Percentiles rank a stretch among this genome's conserved stretches.
Conservation (phyloP, 2,329 filamentous ascomycete genomes). For the Colletotrichum truncatum region DNA sequence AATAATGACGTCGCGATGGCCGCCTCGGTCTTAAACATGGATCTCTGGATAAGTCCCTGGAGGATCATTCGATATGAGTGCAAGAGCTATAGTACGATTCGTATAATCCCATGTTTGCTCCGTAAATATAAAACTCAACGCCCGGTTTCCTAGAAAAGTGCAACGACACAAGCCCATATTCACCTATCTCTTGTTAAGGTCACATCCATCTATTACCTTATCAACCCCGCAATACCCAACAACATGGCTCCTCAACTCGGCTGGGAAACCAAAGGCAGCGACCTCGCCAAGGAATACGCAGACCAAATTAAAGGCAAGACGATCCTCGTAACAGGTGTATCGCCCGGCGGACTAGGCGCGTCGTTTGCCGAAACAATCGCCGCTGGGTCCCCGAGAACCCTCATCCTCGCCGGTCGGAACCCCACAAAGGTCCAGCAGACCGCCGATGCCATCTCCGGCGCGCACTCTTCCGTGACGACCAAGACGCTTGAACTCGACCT, state of each 20-base stretch:
- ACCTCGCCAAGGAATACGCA: conserved; percentile 40
- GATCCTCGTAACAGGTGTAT: conserved; percentile 53
- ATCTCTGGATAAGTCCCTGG: no score
- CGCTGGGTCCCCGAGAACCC: conserved; percentile 46
- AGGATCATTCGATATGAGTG: no score
- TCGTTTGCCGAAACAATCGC: conserved; percentile 48
- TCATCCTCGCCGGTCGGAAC: conserved; percentile 57
- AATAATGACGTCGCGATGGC: no score
- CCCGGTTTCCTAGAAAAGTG: no score
- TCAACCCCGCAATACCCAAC: not conserved
- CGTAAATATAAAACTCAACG: no score
- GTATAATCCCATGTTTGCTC: no score
- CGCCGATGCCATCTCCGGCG: conserved; percentile 42
- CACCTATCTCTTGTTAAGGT: not conserved
- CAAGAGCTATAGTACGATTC: no score
- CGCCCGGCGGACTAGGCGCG: conserved; percentile 49
- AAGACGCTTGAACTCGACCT: conserved; percentile 49
- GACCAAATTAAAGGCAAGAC: conserved; percentile 45
- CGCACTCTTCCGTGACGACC: conserved; percentile 42
- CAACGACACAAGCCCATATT: not conserved
- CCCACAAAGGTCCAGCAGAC: conserved; percentile 48
- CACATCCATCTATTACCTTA: not conserved
- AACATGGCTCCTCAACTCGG: conserved; percentile 10
- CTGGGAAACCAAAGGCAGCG: conserved; percentile 33
- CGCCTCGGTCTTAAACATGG: no score